Conservation (phyloP, 2,329 filamentous ascomycete genomes). For the Curvularia hawaiiensis region DNA sequence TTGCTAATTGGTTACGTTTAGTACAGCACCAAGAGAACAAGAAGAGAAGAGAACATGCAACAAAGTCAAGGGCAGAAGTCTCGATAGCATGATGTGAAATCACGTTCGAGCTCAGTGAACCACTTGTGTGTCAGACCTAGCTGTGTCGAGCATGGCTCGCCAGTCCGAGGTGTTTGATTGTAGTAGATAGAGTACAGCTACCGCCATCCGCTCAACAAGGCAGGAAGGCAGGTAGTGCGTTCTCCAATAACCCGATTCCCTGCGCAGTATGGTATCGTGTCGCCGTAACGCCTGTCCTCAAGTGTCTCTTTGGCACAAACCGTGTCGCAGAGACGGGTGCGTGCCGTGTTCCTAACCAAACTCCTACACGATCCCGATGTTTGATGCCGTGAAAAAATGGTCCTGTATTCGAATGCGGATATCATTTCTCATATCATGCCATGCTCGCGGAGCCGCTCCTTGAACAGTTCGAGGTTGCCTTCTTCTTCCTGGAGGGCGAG, state of each 20-base stretch:
- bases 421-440: constrained; percentile 35
- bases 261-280: constrained; percentile 18
- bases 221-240: constrained; percentile 45
- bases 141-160: constrained; percentile 30
- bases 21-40: constrained; percentile 24
- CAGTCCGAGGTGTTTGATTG: constrained; percentile 31
- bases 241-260: constrained; percentile 33
- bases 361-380: constrained; percentile 19
- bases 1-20: constrained; percentile 23
- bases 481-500: constrained; percentile 37
- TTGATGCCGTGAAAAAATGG: constrained; percentile 33
- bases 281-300: constrained; percentile 25
- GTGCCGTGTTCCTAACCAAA: constrained; percentile 31
- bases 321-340: constrained; percentile 21
- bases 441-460: constrained; percentile 36
- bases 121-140: constrained; percentile 42
- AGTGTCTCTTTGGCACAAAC: constrained; percentile 30
- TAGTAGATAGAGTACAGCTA: constrained; percentile 46
- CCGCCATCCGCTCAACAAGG: constrained; percentile 44
- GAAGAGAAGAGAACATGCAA: constrained; percentile 15
- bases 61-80: constrained; percentile 37
- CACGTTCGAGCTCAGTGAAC: constrained; percentile 46
- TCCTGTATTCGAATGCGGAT: constrained; percentile 11
- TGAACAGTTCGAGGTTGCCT: constrained; percentile 38
- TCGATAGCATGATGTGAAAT: constrained; percentile 48